Percentiles rank a stretch among this genome's conserved stretches.
phyloP scores from a whole-genome alignment of 352 stramenopile species.

The Phytopythium chamaehyphon region DNA sequence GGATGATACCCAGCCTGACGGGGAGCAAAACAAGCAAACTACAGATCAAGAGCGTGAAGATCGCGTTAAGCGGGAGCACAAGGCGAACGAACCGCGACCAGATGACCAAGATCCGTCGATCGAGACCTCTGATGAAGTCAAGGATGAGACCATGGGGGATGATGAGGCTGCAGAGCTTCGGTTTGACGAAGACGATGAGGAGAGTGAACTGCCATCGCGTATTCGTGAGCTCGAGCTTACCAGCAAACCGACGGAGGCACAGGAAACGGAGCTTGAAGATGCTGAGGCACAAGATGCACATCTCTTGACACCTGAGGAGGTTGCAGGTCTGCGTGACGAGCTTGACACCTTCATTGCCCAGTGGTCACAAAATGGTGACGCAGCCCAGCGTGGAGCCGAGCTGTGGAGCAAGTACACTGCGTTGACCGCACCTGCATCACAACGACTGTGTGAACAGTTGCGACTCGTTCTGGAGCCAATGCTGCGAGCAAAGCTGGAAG shows the following conservation, averaged over 20 bases:
- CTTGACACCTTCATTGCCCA: slow-evolving; percentile 74
- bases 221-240: slow-evolving; percentile 37
- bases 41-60: slow-evolving; percentile 15
- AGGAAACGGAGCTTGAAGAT: slow-evolving; percentile 32
- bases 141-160: slow-evolving; percentile 13
- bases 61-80: slow-evolving; percentile 3
- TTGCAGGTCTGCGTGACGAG: slow-evolving; percentile 65
- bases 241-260: slow-evolving; percentile 11
- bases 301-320: slow-evolving; percentile 62
- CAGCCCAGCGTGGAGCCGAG: slow-evolving; percentile 49
- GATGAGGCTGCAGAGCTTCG: slow-evolving; percentile 20
- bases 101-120: slow-evolving; percentile 21
- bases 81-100: background rate
- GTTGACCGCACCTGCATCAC: slow-evolving; percentile 89
- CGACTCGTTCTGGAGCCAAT: slow-evolving; percentile 98
- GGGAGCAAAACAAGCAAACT: slow-evolving; percentile 28
- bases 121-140: background rate
- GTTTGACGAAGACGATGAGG: slow-evolving; percentile 28
- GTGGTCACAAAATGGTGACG: slow-evolving; percentile 39
- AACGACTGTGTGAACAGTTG: slow-evolving; percentile 98
- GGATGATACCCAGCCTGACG: background rate
- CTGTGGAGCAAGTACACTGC: slow-evolving; percentile 93
- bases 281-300: slow-evolving; percentile 23
- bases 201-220: slow-evolving; percentile 22
- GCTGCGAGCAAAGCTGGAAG: slow-evolving; percentile 95